phyloP scores from a whole-genome alignment of 2,329 filamentous ascomycete genomes.

The Sporothrix humicola region DNA sequence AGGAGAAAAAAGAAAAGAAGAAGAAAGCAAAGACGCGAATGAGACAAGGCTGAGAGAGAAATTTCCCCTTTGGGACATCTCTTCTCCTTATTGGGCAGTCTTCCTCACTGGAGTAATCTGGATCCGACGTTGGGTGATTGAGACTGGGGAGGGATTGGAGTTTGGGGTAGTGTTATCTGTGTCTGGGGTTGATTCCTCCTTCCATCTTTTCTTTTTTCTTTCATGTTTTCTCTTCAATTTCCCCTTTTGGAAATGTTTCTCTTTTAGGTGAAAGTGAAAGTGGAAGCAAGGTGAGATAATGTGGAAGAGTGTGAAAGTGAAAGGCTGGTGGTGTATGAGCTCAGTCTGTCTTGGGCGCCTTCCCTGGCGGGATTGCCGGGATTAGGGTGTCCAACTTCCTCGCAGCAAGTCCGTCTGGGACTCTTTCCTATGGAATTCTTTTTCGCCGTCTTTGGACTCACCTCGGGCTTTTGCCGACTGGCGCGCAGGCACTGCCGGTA shows the following conservation, averaged over 20 bases:
- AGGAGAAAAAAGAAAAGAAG: background rate
- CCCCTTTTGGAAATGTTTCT: slow-evolving; percentile 28
- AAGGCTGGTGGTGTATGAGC: background rate
- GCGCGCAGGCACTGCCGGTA: slow-evolving; percentile 87
- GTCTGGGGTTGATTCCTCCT: background rate
- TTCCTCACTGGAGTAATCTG: background rate
- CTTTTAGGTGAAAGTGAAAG: background rate
- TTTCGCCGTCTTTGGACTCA: slow-evolving; percentile 46
- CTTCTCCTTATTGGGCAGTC: background rate
- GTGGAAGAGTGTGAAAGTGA: background rate
- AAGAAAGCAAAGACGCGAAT: too few relatives aligned
- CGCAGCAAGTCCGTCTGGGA: background rate
- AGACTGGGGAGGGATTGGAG: too few relatives aligned
- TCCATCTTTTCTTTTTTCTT: background rate
- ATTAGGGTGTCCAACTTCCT: background rate
- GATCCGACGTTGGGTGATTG: background rate
- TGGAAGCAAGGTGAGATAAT: background rate
- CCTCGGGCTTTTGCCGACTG: slow-evolving; percentile 77
- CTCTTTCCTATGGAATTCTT: background rate
- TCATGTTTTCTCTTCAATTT: background rate
- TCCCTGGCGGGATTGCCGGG: slow-evolving; percentile 4
- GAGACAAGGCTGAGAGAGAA: too few relatives aligned
- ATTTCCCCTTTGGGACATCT: too few relatives aligned
- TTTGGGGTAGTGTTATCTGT: background rate
- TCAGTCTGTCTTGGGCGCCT: background rate